These are phyloP conservation scores for Aspergillus cristatus DNA, from an alignment of 495 filamentous ascomycete genomes.

Conservation along the genomic window DNA sequence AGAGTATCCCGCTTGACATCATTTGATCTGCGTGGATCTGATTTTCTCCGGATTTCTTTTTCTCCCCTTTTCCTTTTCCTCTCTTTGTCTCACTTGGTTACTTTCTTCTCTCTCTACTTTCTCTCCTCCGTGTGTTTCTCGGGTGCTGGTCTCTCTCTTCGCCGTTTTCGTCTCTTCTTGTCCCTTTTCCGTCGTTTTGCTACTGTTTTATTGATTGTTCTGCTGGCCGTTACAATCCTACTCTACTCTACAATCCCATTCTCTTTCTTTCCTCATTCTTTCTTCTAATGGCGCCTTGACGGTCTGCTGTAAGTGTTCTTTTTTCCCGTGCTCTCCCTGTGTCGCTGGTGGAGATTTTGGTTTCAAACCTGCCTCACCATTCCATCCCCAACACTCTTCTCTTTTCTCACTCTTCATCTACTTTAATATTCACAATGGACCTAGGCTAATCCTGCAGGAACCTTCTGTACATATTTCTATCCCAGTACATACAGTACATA, in stretches of 20 bases:
- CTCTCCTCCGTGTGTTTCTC: neutral
- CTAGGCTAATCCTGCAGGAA: too few relatives aligned
- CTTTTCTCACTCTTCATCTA: slow-evolving; percentile 5
- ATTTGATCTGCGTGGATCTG: slow-evolving; percentile 1
- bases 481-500: too few relatives aligned
- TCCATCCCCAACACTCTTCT: slow-evolving; percentile 6
- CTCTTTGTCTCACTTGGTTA: neutral
- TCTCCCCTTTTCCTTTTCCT: neutral
- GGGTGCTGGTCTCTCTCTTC: neutral
- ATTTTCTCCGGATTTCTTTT: slow-evolving; percentile 5
- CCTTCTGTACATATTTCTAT: too few relatives aligned
- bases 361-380: too few relatives aligned
- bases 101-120: neutral
- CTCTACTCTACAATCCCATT: too few relatives aligned
- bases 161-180: slow-evolving; percentile 9
- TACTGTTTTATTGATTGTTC: neutral
- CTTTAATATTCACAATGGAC: too few relatives aligned
- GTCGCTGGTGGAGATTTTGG: too few relatives aligned
- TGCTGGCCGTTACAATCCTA: neutral
- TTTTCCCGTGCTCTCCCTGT: slow-evolving; percentile 11
- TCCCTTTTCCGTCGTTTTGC: slow-evolving; percentile 3
- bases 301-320: slow-evolving; percentile 24
- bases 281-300: slow-evolving; percentile 29
- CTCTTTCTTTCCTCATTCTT: slow-evolving; percentile 6
- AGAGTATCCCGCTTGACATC: slow-evolving; percentile 4